Base-by-base conservation (phyloP, 768 basidiomycete genomes). In the Phaeotremella fagi region DNA sequence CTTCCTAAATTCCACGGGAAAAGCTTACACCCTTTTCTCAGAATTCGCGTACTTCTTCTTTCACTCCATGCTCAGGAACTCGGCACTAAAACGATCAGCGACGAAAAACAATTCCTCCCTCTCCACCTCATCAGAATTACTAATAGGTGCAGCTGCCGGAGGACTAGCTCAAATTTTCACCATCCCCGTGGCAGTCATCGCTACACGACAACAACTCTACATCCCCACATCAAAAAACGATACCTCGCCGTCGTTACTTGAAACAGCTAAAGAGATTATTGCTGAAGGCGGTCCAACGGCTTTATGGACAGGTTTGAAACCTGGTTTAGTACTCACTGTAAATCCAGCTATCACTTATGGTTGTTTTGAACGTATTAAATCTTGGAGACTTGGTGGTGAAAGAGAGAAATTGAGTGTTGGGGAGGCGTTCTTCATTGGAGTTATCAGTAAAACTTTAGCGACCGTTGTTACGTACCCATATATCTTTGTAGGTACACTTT, bases 11-110 rank as follows among this genome's bases (percentile, higher is more conserved):
- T 45, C 25, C 24, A 18, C 25, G 27, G 35, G 16, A 27, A 24
- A 18, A 5, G 33, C 7, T n/a, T n/a, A n/a, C n/a, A 7, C 35
- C 25, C 36, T 55, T 47, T 63, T 15, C 22, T 18, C 54, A 95
- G 92, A 95, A 83, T 97, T 92, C 70, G 94, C 95, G 23, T 99
- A 99, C 78, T 99, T 99, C 80, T 98, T 94, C 81, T 98, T 95
- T 78, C 97, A 98, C 74, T 87, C 91, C 20, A 80, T 90, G 74
- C 86, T 98, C 23, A 83, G 95, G 60, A 83, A 86, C 12, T 23
- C 52, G 6, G 50, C 55, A 28, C 49, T 68, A 24, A 41, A 45
- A 23, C 50, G 56, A 15, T n/a, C n/a, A n/a, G 54, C 58, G 14
- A 45, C 45, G 5, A 47, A 14, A 14, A 44, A 5, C 52, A n/a